A percentile compares a stretch with the other conserved stretches of the same genome.
Evolutionary conservation across 2,329 filamentous ascomycete genomes (phyloP).

Genomic region (Passalora sequoiae): DNA sequence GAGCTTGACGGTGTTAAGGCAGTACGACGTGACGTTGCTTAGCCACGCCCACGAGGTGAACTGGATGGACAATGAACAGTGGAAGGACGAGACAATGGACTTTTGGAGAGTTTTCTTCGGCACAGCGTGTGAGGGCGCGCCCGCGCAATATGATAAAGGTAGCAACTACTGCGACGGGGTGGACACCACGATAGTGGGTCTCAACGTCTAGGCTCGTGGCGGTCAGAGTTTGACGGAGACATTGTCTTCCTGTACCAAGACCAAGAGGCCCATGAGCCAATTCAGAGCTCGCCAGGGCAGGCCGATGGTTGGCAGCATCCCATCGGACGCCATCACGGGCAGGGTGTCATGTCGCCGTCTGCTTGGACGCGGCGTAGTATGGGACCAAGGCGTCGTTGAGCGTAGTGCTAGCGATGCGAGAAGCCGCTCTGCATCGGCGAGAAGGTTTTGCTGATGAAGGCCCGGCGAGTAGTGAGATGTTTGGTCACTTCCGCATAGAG

Average conservation of each 20-base stretch:
- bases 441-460: neutral
- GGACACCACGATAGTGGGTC: neutral
- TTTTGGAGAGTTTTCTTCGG: too few species aligned
- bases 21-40: too few species aligned
- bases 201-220: constrained; percentile 3
- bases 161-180: neutral
- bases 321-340: too few species aligned
- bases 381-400: constrained; percentile 1
- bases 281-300: constrained; percentile 2
- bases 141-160: neutral
- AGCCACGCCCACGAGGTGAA: too few species aligned
- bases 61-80: too few species aligned
- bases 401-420: neutral
- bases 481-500: neutral
- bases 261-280: neutral
- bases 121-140: too few species aligned
- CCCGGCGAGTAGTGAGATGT: too few species aligned
- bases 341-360: too few species aligned
- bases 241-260: neutral
- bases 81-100: too few species aligned
- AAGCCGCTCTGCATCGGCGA: neutral
- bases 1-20: neutral
- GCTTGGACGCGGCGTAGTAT: too few species aligned
- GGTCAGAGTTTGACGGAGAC: neutral
- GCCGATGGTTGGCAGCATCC: neutral